phyloP scores from a whole-genome alignment of 1,139 yeast species.

The Kodamaea sp. region DNA sequence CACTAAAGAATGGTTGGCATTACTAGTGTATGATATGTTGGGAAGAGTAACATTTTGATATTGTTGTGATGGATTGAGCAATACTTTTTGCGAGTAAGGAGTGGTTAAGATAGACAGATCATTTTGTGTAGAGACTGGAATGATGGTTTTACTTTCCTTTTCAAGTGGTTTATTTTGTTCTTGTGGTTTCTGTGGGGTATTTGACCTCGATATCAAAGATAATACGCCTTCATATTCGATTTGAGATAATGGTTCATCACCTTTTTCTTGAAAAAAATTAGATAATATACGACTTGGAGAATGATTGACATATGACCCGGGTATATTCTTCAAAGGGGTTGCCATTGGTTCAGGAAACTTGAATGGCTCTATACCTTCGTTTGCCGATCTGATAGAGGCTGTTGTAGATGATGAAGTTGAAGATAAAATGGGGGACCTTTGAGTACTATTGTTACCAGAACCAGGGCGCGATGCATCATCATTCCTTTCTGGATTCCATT shows the following conservation, averaged over 20 bases:
- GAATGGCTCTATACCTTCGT: slow-evolving; percentile 10
- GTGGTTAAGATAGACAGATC: slow-evolving; percentile 13
- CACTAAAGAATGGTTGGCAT: slow-evolving; percentile 14
- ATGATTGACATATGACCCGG: slow-evolving; percentile 5
- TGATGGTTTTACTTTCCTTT: neutral
- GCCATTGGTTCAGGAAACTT: slow-evolving; percentile 14
- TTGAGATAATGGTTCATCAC: slow-evolving; percentile 69
- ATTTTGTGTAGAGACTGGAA: neutral
- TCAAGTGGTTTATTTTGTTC: neutral
- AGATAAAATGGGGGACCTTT: slow-evolving; percentile 1
- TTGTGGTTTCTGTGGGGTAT: slow-evolving; percentile 8
- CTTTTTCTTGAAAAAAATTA: slow-evolving; percentile 69
- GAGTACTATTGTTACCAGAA: neutral
- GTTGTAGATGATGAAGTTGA: slow-evolving; percentile 5
- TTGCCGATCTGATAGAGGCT: slow-evolving; percentile 2
- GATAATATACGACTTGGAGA: slow-evolving; percentile 48
- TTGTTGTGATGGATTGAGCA: slow-evolving; percentile 8
- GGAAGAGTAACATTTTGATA: slow-evolving; percentile 4
- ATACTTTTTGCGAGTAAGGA: slow-evolving; percentile 22
- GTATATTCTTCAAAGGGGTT: slow-evolving; percentile 9
- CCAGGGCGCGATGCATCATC: neutral
- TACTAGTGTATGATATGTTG: neutral
- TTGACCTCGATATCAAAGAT: slow-evolving; percentile 41
- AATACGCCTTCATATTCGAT: slow-evolving; percentile 84
- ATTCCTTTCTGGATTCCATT: slow-evolving; percentile 4